Evolutionary conservation across 257 asterid genomes (phyloP).

Genomic region (Henckelia pumila): DNA sequence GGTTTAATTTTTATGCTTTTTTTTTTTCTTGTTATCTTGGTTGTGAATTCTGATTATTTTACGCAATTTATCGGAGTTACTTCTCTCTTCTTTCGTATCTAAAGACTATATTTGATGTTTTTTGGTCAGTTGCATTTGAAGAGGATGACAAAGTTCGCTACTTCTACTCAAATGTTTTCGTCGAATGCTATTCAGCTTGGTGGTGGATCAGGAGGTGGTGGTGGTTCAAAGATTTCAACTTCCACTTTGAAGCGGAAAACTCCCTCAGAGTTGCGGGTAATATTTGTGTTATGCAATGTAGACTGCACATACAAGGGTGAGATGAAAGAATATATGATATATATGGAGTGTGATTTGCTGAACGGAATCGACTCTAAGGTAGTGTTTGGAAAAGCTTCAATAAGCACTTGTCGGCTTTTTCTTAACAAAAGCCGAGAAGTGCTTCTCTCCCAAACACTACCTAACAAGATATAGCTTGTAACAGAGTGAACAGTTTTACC

Average conservation of each 20-base stretch:
- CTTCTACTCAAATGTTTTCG: conserved; percentile 47
- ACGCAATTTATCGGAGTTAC: neutral
- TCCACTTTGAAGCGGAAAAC: conserved; percentile 70
- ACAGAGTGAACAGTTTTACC: too few species aligned
- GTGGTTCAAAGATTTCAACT: conserved; percentile 40
- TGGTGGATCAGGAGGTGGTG: too few species aligned
- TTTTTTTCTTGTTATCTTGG: too few species aligned
- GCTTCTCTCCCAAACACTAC: too few species aligned
- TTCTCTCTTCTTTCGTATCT: neutral
- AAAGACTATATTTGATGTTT: neutral
- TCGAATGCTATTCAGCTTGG: conserved; percentile 49
- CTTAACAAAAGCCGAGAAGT: too few species aligned
- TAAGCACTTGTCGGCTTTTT: too few species aligned
- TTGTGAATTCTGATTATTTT: neutral
- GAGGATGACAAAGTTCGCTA: conserved; percentile 71
- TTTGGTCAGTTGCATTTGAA: conserved; percentile 12
- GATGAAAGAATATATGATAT: too few species aligned
- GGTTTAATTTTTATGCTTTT: too few species aligned
- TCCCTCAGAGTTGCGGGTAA: conserved; percentile 80
- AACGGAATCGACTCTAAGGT: conserved; percentile 1
- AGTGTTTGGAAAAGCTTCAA: too few species aligned
- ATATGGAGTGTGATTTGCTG: conserved; percentile 21
- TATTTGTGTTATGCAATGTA: conserved; percentile 14
- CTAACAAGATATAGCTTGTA: conserved; percentile 2
- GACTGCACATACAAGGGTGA: neutral